Evolutionary conservation across 169 alveolate genomes (phyloP), one percentile per base, ranked within the genome.

Genomic region (Plasmodium relictum): DNA sequence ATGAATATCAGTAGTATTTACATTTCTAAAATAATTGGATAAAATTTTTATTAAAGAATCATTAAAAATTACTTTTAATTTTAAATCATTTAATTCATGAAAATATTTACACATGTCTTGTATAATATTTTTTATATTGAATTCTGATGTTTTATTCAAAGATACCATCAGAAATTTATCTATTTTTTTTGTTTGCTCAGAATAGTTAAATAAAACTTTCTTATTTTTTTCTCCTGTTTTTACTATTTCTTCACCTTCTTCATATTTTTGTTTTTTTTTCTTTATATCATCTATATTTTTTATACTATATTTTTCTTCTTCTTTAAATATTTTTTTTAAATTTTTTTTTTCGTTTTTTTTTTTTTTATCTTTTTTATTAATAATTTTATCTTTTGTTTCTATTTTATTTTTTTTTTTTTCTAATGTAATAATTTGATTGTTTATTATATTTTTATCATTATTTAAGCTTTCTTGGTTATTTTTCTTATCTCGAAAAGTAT

Each of bases 121-220:
- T 52, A 83, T 62, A 83, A 83, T 83, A 61, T 54, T 18, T 69
- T 83, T 83, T 83, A 83, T 83, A 69, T 83, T 83, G 58, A 83
- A 83, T 37, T 83, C 91, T 1, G 91, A 83, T 31, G 85, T 83
- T 48, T 83, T 83, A 50, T 83, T 83, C 6, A 83, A 54, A 18
- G 91, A 69, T 14, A 26, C 7, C 62, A 70, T 56, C 20, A 83
- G 83, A 69, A 69, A 83, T 37, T 83, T 83, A 16, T 83, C 91
- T 42, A 83, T 83, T 61, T 83, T 83, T 58, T 83, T 83, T 18
- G 37, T 20, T 16, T 83, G 74, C 56, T 83, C 85, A 6, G 54
- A 31, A 48, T 83, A 58, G 56, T 50, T 68, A 12, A 8, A 24
- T 24, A 14, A 20, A 18, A 20, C 24, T 69, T 83, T 83, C 85